Percentiles rank a stretch among this genome's conserved stretches.
Conservation (phyloP, 202 grass and related monocot genomes). For the Zizania palustris region DNA sequence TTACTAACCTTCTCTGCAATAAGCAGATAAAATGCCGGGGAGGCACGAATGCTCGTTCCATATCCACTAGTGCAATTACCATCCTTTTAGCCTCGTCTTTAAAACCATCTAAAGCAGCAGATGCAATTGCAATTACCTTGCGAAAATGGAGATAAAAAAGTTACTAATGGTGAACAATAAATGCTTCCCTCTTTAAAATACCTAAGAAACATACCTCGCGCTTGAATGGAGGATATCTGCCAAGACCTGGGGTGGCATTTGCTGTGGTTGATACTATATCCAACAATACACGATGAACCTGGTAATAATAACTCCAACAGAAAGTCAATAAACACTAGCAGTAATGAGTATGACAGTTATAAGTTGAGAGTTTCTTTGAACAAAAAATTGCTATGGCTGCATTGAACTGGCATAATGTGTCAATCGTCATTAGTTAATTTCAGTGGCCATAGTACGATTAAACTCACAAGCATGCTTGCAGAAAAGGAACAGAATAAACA, state of each 20-base stretch:
- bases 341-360: not conserved
- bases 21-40: constrained; percentile 81
- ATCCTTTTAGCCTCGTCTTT: constrained; percentile 83
- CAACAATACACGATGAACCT: constrained; percentile 83
- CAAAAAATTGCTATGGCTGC: not conserved
- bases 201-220: constrained; percentile 56
- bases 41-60: constrained; percentile 89
- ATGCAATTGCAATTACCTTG: constrained; percentile 81
- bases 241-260: constrained; percentile 85
- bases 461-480: not conserved
- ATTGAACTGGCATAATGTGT: not conserved
- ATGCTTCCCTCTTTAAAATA: not conserved
- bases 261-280: constrained; percentile 82
- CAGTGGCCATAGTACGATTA: not conserved
- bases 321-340: constrained; percentile 28
- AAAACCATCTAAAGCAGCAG: constrained; percentile 70
- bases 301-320: constrained; percentile 7
- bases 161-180: constrained; percentile 31
- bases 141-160: constrained; percentile 31
- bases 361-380: not conserved
- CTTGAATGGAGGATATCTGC: constrained; percentile 86
- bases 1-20: constrained; percentile 71
- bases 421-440: not conserved
- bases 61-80: constrained; percentile 86
- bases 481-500: constrained; percentile 12